Evolutionary conservation across 2,329 filamentous ascomycete genomes (phyloP).

Genomic region (Coniochaeta ligniaria): DNA sequence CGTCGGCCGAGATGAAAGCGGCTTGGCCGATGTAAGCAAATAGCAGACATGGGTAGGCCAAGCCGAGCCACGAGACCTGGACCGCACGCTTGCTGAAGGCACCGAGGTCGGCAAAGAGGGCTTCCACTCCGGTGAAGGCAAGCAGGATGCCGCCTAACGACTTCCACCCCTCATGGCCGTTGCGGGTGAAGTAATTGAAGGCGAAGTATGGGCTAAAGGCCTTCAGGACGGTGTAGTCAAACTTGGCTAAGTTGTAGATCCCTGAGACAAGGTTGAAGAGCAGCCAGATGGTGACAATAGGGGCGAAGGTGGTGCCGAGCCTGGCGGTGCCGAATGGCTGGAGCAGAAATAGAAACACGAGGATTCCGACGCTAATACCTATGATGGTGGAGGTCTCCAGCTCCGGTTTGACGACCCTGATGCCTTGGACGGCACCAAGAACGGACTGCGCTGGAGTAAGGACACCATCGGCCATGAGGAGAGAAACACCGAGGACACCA

Average conservation of each 20-base stretch:
- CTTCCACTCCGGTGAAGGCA: conserved; percentile 72
- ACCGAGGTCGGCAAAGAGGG: conserved; percentile 70
- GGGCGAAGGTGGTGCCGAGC: conserved; percentile 56
- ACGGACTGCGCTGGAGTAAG: conserved; percentile 65
- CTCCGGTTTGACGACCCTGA: conserved; percentile 49
- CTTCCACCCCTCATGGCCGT: conserved; percentile 54
- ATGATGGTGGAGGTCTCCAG: conserved; percentile 52
- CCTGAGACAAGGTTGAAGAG: conserved; percentile 55
- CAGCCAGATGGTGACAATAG: conserved; percentile 61
- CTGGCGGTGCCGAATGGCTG: conserved; percentile 59
- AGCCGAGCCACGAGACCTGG: conserved; percentile 64
- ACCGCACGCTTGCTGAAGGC: conserved; percentile 66
- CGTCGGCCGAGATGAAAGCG: conserved; percentile 53
- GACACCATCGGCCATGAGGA: conserved; percentile 61
- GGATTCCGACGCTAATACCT: conserved; percentile 56
- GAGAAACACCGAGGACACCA: conserved; percentile 58
- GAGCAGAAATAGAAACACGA: conserved; percentile 55
- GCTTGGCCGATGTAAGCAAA: conserved; percentile 67
- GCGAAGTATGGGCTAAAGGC: conserved; percentile 54
- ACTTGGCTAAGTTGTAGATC: conserved; percentile 51
- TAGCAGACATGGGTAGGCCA: conserved; percentile 59
- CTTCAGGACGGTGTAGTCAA: conserved; percentile 46
- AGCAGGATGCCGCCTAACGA: conserved; percentile 64
- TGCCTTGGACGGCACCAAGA: conserved; percentile 60
- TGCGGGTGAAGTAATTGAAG: conserved; percentile 51